These are phyloP conservation scores for Termitomyces sp. DNA, from an alignment of 768 basidiomycete species.

Conservation along the genomic window DNA sequence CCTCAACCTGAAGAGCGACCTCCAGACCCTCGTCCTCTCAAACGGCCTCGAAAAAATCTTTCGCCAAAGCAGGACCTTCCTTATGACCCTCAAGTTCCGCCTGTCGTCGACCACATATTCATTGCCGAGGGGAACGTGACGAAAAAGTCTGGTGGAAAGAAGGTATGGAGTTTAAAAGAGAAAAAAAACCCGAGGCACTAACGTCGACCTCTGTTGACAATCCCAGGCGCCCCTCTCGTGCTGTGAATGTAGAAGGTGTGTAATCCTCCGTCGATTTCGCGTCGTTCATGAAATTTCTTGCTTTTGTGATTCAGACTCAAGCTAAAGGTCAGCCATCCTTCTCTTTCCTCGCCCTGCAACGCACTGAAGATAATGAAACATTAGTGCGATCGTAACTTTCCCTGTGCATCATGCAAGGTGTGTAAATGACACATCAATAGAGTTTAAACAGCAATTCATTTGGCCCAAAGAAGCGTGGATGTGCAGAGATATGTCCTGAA, in stretches of 20 bases:
- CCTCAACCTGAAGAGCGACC: slow-evolving; percentile 1
- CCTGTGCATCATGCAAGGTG: slow-evolving; percentile 41
- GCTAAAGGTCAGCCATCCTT: slow-evolving; percentile 40
- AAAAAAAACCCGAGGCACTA: neutral
- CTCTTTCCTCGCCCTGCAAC: slow-evolving; percentile 11
- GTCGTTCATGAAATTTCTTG: neutral
- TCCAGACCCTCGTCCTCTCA: slow-evolving; percentile 31
- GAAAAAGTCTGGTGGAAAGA: slow-evolving; percentile 44
- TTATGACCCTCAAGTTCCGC: slow-evolving; percentile 21
- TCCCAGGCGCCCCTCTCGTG: slow-evolving; percentile 50
- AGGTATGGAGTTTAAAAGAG: slow-evolving; percentile 26
- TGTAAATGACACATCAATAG: slow-evolving; percentile 4
- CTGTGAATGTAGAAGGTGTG: slow-evolving; percentile 57
- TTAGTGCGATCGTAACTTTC: slow-evolving; percentile 49
- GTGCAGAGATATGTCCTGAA: slow-evolving; percentile 62
- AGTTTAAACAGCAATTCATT: slow-evolving; percentile 1
- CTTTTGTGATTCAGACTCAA: slow-evolving; percentile 34
- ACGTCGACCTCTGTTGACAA: slow-evolving; percentile 1
- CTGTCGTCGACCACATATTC: slow-evolving; percentile 41
- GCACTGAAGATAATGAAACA: neutral
- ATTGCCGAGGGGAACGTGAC: slow-evolving; percentile 41
- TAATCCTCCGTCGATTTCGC: neutral
- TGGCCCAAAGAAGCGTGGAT: slow-evolving; percentile 48
- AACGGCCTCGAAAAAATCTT: slow-evolving; percentile 39
- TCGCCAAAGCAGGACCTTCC: slow-evolving; percentile 22